phyloP scores from a whole-genome alignment of 2,329 filamentous ascomycete genomes.

The Tolypocladium endophyticum region DNA sequence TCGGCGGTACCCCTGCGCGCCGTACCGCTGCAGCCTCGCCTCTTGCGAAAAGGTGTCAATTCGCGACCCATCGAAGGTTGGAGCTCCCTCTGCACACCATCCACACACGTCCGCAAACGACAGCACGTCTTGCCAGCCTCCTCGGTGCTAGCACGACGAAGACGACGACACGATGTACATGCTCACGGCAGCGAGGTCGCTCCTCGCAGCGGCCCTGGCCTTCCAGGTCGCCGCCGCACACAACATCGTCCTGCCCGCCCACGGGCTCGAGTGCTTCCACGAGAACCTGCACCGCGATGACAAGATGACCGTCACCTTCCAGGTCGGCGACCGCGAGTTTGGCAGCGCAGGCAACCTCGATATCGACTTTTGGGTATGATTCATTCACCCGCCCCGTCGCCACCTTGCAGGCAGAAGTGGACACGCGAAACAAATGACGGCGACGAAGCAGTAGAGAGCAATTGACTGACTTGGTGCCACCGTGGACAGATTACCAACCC shows the following conservation, averaged over 20 bases:
- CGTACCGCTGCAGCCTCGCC: neutral
- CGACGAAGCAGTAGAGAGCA: neutral
- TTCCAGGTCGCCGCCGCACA: constrained; percentile 62
- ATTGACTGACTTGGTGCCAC: constrained; percentile 1
- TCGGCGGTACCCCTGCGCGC: neutral
- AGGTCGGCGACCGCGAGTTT: constrained; percentile 94
- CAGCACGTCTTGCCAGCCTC: neutral
- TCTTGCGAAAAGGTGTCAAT: constrained; percentile 20
- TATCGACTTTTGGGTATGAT: constrained; percentile 90
- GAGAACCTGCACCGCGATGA: constrained; percentile 87
- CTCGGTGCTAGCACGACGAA: neutral
- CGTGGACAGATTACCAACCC: constrained; percentile 64
- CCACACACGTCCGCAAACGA: neutral
- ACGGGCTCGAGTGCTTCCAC: constrained; percentile 96
- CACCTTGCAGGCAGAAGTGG: constrained; percentile 1
- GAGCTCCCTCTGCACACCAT: neutral
- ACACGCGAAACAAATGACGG: neutral
- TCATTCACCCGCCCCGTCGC: neutral
- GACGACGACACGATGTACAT: constrained; percentile 14
- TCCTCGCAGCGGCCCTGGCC: constrained; percentile 28
- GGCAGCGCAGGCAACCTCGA: constrained; percentile 89
- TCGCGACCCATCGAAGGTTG: constrained; percentile 9
- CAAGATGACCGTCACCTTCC: constrained; percentile 97
- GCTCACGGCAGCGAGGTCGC: constrained; percentile 27
- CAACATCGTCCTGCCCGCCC: constrained; percentile 90